Conservation (phyloP, 2,329 filamentous ascomycete genomes). For the Stemphylium vesicarium region DNA sequence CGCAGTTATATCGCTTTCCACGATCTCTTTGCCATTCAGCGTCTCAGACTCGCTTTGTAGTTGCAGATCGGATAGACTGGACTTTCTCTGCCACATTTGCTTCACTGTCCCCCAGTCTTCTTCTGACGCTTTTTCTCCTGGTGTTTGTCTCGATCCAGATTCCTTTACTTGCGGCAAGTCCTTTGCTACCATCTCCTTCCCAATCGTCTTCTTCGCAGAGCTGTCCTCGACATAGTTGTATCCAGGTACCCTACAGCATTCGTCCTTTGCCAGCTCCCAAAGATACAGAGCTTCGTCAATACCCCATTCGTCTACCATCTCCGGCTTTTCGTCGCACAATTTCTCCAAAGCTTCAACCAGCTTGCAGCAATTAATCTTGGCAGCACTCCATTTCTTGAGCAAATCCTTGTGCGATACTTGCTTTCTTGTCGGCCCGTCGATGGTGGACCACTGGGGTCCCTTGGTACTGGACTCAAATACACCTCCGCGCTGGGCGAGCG, state of each 20-base stretch:
- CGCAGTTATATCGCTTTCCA: background rate
- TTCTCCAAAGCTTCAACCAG: constrained; percentile 11
- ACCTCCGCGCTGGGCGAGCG: constrained; percentile 15
- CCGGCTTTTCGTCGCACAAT: constrained; percentile 4
- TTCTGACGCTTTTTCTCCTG: background rate
- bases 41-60: background rate
- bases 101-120: constrained; percentile 1
- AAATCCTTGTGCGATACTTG: constrained; percentile 1
- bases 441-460: background rate
- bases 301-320: constrained; percentile 2
- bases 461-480: constrained; percentile 10
- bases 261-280: constrained; percentile 9
- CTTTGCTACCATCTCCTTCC: background rate
- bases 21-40: background rate
- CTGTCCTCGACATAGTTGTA: background rate
- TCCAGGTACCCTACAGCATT: constrained; percentile 11
- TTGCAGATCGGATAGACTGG: background rate
- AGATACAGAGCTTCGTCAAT: constrained; percentile 9
- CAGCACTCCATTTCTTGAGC: constrained; percentile 1
- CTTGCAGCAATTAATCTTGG: constrained; percentile 7
- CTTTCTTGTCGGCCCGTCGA: background rate
- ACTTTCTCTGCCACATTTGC: background rate
- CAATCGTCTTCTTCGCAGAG: too few species aligned
- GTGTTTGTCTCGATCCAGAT: background rate
- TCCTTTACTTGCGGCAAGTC: background rate